These are phyloP conservation scores for Fusarium keratoplasticum DNA, from an alignment of 2,329 filamentous ascomycete genomes.

Conservation along the genomic window DNA sequence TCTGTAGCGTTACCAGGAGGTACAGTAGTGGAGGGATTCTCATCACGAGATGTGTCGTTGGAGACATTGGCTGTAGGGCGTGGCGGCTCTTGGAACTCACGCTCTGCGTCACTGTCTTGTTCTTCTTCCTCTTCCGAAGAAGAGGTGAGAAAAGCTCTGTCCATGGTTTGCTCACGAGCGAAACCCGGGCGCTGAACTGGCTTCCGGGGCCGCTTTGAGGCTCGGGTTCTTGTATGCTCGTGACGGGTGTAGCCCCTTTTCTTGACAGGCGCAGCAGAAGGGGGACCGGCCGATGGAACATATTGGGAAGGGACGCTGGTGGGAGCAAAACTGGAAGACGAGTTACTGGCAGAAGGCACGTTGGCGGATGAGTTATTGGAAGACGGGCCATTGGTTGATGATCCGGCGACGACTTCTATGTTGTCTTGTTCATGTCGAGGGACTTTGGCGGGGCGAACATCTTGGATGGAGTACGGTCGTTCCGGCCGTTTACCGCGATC, in stretches of 20 bases:
- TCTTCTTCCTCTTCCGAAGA: neutral
- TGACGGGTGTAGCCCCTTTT: neutral
- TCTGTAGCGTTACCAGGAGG: neutral
- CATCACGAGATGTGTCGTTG: neutral
- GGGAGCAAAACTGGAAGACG: neutral
- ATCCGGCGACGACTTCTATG: neutral
- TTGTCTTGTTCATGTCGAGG: neutral
- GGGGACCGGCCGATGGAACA: too few species aligned
- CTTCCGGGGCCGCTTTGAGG: neutral
- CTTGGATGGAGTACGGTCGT: neutral
- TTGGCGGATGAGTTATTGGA: neutral
- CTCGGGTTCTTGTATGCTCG: neutral
- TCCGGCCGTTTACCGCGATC: conserved; percentile 6
- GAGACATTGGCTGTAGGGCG: neutral
- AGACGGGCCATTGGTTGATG: neutral
- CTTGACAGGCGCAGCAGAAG: neutral
- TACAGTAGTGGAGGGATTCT: neutral
- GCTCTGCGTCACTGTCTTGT: neutral
- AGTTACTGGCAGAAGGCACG: neutral
- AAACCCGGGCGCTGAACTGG: accelerated
- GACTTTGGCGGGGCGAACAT: conserved; percentile 1
- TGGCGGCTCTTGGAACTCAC: neutral
- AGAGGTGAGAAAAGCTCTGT: neutral
- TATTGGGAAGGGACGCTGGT: neutral
- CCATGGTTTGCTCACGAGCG: neutral